These are phyloP conservation scores for Suhomyces sp. DNA, from an alignment of 805 yeast species.

Conservation along the genomic window DNA sequence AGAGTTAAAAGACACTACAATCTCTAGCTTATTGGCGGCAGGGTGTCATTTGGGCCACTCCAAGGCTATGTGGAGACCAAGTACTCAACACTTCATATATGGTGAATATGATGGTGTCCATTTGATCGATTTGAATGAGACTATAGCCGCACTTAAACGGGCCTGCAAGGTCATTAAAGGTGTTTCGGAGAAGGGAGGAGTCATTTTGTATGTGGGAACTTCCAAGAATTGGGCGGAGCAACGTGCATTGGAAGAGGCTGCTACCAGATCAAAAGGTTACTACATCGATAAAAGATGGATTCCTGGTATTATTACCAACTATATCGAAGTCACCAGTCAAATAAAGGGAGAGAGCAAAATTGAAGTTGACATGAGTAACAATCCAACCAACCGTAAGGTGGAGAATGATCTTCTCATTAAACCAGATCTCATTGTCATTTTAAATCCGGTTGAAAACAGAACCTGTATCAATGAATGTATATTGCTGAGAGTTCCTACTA, in stretches of 20 bases:
- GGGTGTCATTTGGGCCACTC: constrained; percentile 96
- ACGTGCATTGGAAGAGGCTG: constrained; percentile 73
- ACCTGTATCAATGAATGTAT: constrained; percentile 79
- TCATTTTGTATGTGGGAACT: constrained; percentile 82
- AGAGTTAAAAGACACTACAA: constrained; percentile 53
- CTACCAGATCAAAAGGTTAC: constrained; percentile 72
- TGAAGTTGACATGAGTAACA: constrained; percentile 74
- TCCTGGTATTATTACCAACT: constrained; percentile 91
- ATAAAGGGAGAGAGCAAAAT: constrained; percentile 28
- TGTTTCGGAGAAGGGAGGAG: constrained; percentile 79
- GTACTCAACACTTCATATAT: constrained; percentile 80
- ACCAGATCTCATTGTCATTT: constrained; percentile 83
- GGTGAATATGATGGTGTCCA: constrained; percentile 91
- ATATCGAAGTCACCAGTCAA: constrained; percentile 64
- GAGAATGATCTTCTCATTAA: constrained; percentile 57
- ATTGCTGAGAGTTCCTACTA: constrained; percentile 80
- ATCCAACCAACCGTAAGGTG: constrained; percentile 59
- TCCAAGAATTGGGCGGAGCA: constrained; percentile 64
- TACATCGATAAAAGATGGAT: constrained; percentile 86
- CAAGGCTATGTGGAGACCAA: constrained; percentile 70
- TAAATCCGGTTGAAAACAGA: constrained; percentile 86
- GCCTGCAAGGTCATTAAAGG: constrained; percentile 86
- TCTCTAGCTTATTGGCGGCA: constrained; percentile 76
- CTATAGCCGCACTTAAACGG: constrained; percentile 68
- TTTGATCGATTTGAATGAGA: constrained; percentile 85